Evolutionary conservation across 306 rosid species (phyloP).

Genomic region (Purshia tridentata): DNA sequence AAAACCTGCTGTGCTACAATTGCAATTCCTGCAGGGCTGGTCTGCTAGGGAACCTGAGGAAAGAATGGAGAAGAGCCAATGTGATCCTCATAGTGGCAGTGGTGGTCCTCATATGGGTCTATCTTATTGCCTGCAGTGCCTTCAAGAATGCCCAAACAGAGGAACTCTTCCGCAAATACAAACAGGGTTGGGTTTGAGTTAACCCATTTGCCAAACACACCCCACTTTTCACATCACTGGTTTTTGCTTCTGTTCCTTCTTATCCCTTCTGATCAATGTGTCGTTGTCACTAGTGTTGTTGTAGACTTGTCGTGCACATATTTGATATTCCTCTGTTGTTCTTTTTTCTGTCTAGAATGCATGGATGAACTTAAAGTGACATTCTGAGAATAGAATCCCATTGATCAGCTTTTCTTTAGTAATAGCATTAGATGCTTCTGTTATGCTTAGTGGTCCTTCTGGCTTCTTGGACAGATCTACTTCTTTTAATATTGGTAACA

Average conservation of each 20-base stretch:
- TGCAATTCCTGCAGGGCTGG: constrained; percentile 95
- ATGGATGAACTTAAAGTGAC: not conserved
- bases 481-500: not conserved
- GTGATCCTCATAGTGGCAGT: constrained; percentile 72
- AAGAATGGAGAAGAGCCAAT: constrained; percentile 87
- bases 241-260: not conserved
- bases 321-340: not conserved
- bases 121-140: constrained; percentile 86
- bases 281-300: not conserved
- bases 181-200: constrained; percentile 70
- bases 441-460: constrained; percentile 12
- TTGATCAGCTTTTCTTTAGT: constrained; percentile 10
- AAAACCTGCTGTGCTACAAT: constrained; percentile 68
- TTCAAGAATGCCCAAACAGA: constrained; percentile 89
- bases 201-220: constrained; percentile 12
- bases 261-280: not conserved
- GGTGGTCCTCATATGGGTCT: constrained; percentile 71
- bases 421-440: constrained; percentile 28
- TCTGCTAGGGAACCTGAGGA: constrained; percentile 71
- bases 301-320: constrained; percentile 25
- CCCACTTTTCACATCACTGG: not conserved
- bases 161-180: constrained; percentile 76
- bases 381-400: constrained; percentile 26
- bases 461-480: not conserved
- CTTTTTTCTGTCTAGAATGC: not conserved